A percentile compares a stretch with the other conserved stretches of the same genome.
phyloP scores from a whole-genome alignment of 1,284 basidiomycete species.

The Cystobasidium sp. region DNA sequence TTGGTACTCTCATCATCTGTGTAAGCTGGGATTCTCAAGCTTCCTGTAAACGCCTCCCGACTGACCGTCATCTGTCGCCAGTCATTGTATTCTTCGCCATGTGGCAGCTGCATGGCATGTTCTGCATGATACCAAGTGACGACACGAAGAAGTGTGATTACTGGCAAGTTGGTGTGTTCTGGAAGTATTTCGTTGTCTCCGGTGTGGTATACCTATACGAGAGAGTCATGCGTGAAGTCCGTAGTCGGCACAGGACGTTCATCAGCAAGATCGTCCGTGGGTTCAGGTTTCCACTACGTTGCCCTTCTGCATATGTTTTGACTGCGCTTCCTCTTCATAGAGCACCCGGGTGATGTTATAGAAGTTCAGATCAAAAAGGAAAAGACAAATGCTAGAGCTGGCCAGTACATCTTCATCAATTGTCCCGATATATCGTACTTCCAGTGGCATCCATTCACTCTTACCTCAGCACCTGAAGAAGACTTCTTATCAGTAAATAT shows the following conservation, averaged over 20 bases:
- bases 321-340: conserved; percentile 52
- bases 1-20: conserved; percentile 73
- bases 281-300: background rate
- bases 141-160: conserved; percentile 75
- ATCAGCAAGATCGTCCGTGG: conserved; percentile 79
- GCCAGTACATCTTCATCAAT: conserved; percentile 74
- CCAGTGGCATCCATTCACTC: conserved; percentile 92
- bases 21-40: background rate
- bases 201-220: conserved; percentile 81
- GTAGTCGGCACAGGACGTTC: conserved; percentile 82
- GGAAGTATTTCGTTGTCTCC: conserved; percentile 83
- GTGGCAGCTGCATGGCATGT: conserved; percentile 93
- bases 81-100: conserved; percentile 82
- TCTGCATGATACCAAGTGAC: conserved; percentile 75
- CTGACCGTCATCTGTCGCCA: background rate
- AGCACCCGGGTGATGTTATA: conserved; percentile 85
- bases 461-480: conserved; percentile 79
- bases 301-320: background rate
- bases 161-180: conserved; percentile 86
- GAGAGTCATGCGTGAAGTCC: conserved; percentile 82
- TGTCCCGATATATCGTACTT: conserved; percentile 85
- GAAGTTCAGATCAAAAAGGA: conserved; percentile 95
- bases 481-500: conserved; percentile 89
- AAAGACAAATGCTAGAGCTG: conserved; percentile 63
- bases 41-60: background rate